Evolutionary conservation across 306 rosid species (phyloP).

Genomic region (Mucuna pruriens): DNA sequence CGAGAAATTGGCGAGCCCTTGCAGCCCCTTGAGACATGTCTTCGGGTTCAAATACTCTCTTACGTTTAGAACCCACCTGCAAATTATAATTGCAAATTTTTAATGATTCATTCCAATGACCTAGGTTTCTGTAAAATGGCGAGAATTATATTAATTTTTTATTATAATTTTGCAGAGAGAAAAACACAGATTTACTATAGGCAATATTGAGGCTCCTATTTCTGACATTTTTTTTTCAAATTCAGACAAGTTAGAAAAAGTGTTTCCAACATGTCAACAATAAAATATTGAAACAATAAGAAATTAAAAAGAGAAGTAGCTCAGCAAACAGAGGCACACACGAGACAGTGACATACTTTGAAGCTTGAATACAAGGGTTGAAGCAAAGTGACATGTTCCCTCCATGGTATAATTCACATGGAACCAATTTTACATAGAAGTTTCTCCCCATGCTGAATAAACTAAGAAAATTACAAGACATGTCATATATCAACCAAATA

Average conservation of each 20-base stretch:
- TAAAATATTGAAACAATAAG: background rate
- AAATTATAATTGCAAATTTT: constrained; percentile 25
- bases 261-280: background rate
- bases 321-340: constrained; percentile 14
- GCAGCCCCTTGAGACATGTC: constrained; percentile 75
- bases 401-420: background rate
- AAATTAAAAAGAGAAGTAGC: background rate
- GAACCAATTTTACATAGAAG: background rate
- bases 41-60: constrained; percentile 67
- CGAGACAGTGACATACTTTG: background rate
- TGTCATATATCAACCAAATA: constrained; percentile 17
- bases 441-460: constrained; percentile 22
- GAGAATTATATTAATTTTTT: background rate
- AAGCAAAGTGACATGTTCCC: background rate
- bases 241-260: constrained; percentile 5
- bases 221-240: background rate
- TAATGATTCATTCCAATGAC: constrained; percentile 9
- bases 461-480: background rate
- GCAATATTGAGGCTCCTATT: constrained; percentile 3
- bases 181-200: background rate
- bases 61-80: constrained; percentile 78
- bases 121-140: background rate
- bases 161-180: constrained; percentile 17
- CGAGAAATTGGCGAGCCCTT: constrained; percentile 70
- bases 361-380: background rate